Evolutionary conservation across 1,284 basidiomycete species (phyloP), one percentile per base, ranked within the genome.

Genomic region (Limonomyces culmigenus): DNA sequence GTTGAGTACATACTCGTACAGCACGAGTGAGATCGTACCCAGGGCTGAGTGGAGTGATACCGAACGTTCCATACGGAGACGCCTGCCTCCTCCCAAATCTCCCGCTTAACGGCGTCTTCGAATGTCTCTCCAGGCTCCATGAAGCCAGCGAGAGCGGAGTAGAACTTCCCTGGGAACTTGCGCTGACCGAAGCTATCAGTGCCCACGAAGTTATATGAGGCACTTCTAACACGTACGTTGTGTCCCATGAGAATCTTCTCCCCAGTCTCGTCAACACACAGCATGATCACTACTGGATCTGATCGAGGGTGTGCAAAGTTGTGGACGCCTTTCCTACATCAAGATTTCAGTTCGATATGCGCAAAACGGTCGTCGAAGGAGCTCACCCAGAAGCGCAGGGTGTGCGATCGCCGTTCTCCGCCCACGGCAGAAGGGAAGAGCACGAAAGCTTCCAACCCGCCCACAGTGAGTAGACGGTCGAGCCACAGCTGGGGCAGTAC

Each of bases 21-120:
- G 36, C 20, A 41, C 32, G 38, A 37, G 12, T 38, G 37, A 35
- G 33, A 6, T 47, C 63, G 41, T 47, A 81, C 77, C 83, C 83
- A 87, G 33, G 83, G 84, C 49, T 86, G 83, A 29, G 65, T 71
- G 34, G 83, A 86, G 55, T 88, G 91, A 58, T 97, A 97, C 43
- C 67, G 64, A 8, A 93, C 74, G 42, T 85, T 68, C 58, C 77
- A 81, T 5, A 92, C 85, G 31, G 67, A 70, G 15, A 97, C 70
- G 4, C 93, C 93, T 0, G 87, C 84, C 55, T 97, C 93, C 54
- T 97, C 93, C 70, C 87, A 81, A 47, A 95, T 81, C 56, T 97
- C 93, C 20, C 93, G 68, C 41, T 74, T 68, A 13, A 97, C 91
- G 1, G 91, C 83, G 46, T 97, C 92, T 55, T 98, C 93, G 43